Evolutionary conservation across 495 filamentous ascomycete species (phyloP).

Genomic region (Symbiotaphrina buchneri): DNA sequence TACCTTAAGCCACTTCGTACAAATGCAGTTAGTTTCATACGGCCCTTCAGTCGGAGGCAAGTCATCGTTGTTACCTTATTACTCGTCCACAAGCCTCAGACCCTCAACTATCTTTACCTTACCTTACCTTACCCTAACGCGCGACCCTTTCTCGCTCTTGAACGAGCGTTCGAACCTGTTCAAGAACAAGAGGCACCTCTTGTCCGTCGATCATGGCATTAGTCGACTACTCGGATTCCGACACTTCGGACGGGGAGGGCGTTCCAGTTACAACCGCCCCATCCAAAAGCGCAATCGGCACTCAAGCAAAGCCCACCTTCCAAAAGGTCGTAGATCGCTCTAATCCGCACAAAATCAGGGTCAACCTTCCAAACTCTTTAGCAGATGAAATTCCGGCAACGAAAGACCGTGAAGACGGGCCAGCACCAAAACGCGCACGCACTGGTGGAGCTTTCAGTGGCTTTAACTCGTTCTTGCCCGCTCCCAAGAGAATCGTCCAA

Average conservation of each 20-base stretch:
- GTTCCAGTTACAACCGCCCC: conserved; percentile 12
- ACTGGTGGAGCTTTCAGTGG: conserved; percentile 39
- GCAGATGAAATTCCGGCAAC: conserved; percentile 9
- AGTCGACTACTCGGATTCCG: conserved; percentile 72
- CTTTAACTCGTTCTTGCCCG: conserved; percentile 73
- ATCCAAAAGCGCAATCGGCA: conserved; percentile 7
- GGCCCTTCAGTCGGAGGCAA: too few relatives aligned
- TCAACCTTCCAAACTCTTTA: conserved; percentile 37
- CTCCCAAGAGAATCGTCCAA: conserved; percentile 42
- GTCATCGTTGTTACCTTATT: too few relatives aligned
- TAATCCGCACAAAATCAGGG: conserved; percentile 61
- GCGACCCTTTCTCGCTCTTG: too few relatives aligned
- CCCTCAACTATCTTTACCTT: too few relatives aligned
- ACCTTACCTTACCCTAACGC: too few relatives aligned
- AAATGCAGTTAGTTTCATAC: too few relatives aligned
- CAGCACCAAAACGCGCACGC: conserved; percentile 48
- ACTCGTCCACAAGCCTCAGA: too few relatives aligned
- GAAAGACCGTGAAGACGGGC: conserved; percentile 16
- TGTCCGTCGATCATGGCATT: conserved; percentile 51
- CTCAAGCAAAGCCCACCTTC: conserved; percentile 25
- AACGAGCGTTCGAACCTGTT: too few relatives aligned
- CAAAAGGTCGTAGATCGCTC: conserved; percentile 59
- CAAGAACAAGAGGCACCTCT: too few relatives aligned
- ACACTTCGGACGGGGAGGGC: conserved; percentile 42
- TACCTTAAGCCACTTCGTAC: too few relatives aligned